phyloP scores from a whole-genome alignment of 2,329 filamentous ascomycete genomes.

The Neopestalotiopsis rosae region DNA sequence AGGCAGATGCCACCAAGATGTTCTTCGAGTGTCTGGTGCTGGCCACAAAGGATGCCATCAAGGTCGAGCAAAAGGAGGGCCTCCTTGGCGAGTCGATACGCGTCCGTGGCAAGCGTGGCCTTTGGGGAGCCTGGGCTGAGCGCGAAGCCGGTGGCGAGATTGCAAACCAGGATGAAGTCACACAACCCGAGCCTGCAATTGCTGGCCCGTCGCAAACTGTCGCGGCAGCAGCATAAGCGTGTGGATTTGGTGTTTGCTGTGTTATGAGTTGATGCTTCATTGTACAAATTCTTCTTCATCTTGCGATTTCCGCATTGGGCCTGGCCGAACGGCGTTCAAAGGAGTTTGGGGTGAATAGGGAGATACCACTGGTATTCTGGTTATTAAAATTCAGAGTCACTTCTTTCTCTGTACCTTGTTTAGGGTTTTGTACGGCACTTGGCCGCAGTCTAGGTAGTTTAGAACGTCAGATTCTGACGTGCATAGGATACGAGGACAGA shows the following conservation, averaged over 20 bases:
- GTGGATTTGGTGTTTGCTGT: slow-evolving; percentile 21
- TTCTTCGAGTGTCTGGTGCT: slow-evolving; percentile 97
- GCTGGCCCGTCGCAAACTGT: slow-evolving; percentile 36
- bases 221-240: slow-evolving; percentile 34
- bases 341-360: slow-evolving; percentile 32
- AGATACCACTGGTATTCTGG: slow-evolving; percentile 41
- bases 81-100: slow-evolving; percentile 79
- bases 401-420: slow-evolving; percentile 6
- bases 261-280: slow-evolving; percentile 32
- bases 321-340: slow-evolving; percentile 33
- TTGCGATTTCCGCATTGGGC: slow-evolving; percentile 28
- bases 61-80: slow-evolving; percentile 83
- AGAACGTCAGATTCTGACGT: not conserved
- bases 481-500: not conserved
- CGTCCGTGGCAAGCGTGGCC: slow-evolving; percentile 88
- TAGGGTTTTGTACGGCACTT: not conserved
- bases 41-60: slow-evolving; percentile 96
- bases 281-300: slow-evolving; percentile 38
- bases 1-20: slow-evolving; percentile 97
- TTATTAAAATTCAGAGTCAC: slow-evolving; percentile 30
- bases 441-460: not conserved
- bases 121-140: slow-evolving; percentile 98
- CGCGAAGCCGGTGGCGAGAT: slow-evolving; percentile 69
- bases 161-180: slow-evolving; percentile 51
- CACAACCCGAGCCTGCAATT: slow-evolving; percentile 40